Evolutionary conservation across 2,329 filamentous ascomycete genomes (phyloP).

Genomic region (Alternaria angustiovoidea): DNA sequence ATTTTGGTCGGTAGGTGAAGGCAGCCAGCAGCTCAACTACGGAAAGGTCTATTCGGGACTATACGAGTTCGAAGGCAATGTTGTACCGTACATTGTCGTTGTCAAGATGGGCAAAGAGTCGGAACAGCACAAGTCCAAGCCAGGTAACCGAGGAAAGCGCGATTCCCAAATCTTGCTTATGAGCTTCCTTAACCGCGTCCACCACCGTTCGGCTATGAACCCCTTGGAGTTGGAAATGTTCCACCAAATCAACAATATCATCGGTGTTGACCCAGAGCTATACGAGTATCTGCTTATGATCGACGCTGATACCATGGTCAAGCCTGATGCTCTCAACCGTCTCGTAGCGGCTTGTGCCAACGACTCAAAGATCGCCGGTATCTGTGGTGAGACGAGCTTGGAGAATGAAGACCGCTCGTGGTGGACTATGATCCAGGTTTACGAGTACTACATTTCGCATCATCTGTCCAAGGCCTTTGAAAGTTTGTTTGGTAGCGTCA

Average conservation of each 20-base stretch:
- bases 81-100: slow-evolving; percentile 93
- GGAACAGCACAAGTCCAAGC: slow-evolving; percentile 88
- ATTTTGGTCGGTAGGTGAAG: slow-evolving; percentile 90
- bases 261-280: slow-evolving; percentile 94
- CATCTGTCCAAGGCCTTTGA: slow-evolving; percentile 97
- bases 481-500: slow-evolving; percentile 96
- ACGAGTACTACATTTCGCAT: slow-evolving; percentile 99
- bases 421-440: slow-evolving; percentile 99
- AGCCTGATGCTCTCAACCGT: slow-evolving; percentile 89
- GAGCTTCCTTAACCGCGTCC: slow-evolving; percentile 97
- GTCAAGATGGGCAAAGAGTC: slow-evolving; percentile 98
- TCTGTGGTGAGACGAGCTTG: slow-evolving; percentile 94
- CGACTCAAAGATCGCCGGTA: slow-evolving; percentile 94
- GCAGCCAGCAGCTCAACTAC: slow-evolving; percentile 94
- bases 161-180: slow-evolving; percentile 96
- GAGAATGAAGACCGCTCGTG: slow-evolving; percentile 94
- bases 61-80: slow-evolving; percentile 96
- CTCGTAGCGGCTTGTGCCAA: slow-evolving; percentile 92
- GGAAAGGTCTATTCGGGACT: slow-evolving; percentile 98
- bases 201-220: slow-evolving; percentile 92
- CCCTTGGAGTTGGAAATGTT: slow-evolving; percentile 98
- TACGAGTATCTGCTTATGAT: slow-evolving; percentile 99
- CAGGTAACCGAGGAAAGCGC: slow-evolving; percentile 97
- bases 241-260: slow-evolving; percentile 99
- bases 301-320: slow-evolving; percentile 94